Conservation (phyloP, 768 basidiomycete genomes). For the Amanita muscaria region DNA sequence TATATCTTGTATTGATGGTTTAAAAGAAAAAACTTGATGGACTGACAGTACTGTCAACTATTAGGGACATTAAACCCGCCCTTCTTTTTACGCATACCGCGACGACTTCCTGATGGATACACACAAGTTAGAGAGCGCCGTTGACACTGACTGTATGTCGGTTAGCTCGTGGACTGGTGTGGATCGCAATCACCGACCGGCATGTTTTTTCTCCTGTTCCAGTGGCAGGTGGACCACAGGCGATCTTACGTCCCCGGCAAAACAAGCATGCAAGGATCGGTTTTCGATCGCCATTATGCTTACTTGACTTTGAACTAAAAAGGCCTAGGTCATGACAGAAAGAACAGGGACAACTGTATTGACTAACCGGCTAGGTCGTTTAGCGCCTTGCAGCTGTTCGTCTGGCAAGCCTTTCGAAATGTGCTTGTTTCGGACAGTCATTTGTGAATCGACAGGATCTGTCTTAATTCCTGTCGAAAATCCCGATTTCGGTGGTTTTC, state of each 20-base stretch:
- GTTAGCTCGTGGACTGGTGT: background rate
- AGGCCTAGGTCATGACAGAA: conserved; percentile 15
- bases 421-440: background rate
- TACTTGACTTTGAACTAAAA: conserved; percentile 21
- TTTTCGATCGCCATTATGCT: conserved; percentile 31
- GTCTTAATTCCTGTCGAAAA: no score
- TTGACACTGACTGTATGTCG: conserved; percentile 53
- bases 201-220: conserved; percentile 49
- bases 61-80: no score
- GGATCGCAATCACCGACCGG: conserved; percentile 43
- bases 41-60: no score
- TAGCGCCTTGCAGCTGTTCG: background rate
- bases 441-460: no score
- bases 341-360: background rate
- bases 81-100: conserved; percentile 57
- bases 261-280: conserved; percentile 58
- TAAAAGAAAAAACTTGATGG: no score
- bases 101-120: conserved; percentile 60
- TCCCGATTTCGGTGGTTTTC: no score
- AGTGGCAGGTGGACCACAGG: conserved; percentile 50
- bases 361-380: conserved; percentile 3
- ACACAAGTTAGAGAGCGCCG: conserved; percentile 62
- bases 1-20: no score
- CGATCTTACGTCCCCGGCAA: conserved; percentile 61
- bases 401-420: background rate